Conservation (phyloP, 2,329 filamentous ascomycete genomes). For the Cytospora leucostoma region DNA sequence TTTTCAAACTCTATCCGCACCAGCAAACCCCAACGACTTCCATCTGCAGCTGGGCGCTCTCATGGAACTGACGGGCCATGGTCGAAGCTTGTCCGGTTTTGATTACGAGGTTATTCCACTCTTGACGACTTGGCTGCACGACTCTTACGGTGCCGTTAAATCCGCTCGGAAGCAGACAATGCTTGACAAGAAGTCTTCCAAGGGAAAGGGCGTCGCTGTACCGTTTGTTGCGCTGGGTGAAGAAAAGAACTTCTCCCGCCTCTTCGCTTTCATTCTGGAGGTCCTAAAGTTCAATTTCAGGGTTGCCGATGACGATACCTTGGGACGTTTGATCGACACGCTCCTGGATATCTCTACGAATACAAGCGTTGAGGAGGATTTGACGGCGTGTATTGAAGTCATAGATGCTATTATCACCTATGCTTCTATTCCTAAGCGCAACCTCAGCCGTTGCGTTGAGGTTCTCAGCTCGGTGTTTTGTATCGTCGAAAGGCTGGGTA, state of each 20-base stretch:
- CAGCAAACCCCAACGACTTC: slow-evolving; percentile 63
- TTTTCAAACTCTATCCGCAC: slow-evolving; percentile 61
- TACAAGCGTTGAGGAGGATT: slow-evolving; percentile 65
- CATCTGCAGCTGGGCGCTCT: slow-evolving; percentile 66
- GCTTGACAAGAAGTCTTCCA: slow-evolving; percentile 41
- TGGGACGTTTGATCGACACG: slow-evolving; percentile 61
- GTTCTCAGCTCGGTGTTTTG: slow-evolving; percentile 73
- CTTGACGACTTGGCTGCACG: slow-evolving; percentile 61
- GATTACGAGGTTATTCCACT: slow-evolving; percentile 67
- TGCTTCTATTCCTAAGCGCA: slow-evolving; percentile 64
- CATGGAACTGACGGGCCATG: slow-evolving; percentile 61
- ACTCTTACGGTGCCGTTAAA: slow-evolving; percentile 56
- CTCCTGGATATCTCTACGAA: slow-evolving; percentile 68
- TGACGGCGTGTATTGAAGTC: slow-evolving; percentile 66
- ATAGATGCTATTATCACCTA: slow-evolving; percentile 73
- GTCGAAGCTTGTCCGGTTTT: slow-evolving; percentile 65
- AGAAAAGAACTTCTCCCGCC: slow-evolving; percentile 61
- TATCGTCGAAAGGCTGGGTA: slow-evolving; percentile 60
- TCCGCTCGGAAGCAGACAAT: slow-evolving; percentile 51
- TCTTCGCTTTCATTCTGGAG: slow-evolving; percentile 67
- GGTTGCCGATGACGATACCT: slow-evolving; percentile 62
- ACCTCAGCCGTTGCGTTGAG: slow-evolving; percentile 66
- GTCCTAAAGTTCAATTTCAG: slow-evolving; percentile 77
- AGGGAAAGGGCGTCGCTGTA: slow-evolving; percentile 39
- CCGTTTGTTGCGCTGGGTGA: slow-evolving; percentile 46